These are phyloP conservation scores for Inga oerstediana DNA, from an alignment of 306 rosid species.

Conservation along the genomic window DNA sequence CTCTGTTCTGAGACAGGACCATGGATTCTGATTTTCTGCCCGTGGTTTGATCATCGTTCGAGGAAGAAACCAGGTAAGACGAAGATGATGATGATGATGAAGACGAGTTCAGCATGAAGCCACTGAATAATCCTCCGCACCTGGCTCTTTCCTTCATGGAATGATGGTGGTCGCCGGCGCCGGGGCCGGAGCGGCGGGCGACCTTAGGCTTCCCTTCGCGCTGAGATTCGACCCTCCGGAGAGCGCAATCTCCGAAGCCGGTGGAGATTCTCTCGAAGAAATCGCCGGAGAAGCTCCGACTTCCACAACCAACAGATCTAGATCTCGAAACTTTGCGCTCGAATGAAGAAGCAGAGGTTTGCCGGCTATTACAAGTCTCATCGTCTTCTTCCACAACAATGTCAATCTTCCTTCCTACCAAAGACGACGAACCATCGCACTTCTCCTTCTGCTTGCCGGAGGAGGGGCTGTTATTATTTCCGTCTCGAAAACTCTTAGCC, in stretches of 20 bases:
- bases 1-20: conserved; percentile 44
- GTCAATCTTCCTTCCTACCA: conserved; percentile 28
- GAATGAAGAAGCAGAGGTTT: conserved; percentile 49
- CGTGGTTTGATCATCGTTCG: conserved; percentile 46
- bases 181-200: conserved; percentile 15
- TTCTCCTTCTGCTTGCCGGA: conserved; percentile 19
- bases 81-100: conserved; percentile 75
- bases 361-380: not conserved
- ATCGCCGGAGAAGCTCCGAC: conserved; percentile 94
- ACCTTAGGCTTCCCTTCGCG: conserved; percentile 72
- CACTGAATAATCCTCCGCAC: conserved; percentile 88
- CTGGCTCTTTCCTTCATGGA: conserved; percentile 77
- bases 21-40: conserved; percentile 45
- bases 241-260: conserved; percentile 95
- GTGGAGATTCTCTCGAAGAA: conserved; percentile 96
- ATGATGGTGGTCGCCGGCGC: conserved; percentile 38
- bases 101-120: conserved; percentile 79
- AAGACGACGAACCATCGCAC: conserved; percentile 33
- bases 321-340: conserved; percentile 94
- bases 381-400: conserved; percentile 51
- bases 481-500: conserved; percentile 31
- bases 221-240: conserved; percentile 87
- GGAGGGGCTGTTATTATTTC: not conserved
- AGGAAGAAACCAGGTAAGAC: conserved; percentile 74
- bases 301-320: conserved; percentile 96